Evolutionary conservation across 1,284 basidiomycete genomes (phyloP), one percentile per base, ranked within the genome.

Genomic region (Ceratobasidium theobromae): DNA sequence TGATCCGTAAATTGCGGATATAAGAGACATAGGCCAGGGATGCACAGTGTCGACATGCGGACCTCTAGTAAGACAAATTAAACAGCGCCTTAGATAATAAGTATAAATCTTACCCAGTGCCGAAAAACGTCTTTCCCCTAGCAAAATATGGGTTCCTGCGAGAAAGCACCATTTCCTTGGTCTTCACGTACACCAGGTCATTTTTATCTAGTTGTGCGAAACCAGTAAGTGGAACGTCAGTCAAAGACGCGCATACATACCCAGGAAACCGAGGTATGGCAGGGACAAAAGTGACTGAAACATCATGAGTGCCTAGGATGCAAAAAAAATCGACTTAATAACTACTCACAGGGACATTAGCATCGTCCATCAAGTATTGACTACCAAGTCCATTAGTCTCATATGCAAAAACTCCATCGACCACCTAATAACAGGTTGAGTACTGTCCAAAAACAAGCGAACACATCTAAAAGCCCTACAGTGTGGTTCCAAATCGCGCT

Each of bases 1-100:
- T 1, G 86, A 86, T 2, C 88, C 86, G 72, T 85, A 90, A 53
- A 90, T 87, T 16, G 84, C 82, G 21, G 85, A 86, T 38, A 91
- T 83, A 52, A 85, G 85, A 12, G 87, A 87, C 89, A 91, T 91
- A 0, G 88, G 89, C 89, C 88, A 91, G 65, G 87, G 87, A 72
- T 88, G 79, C 82, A 82, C 87, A 12, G 83, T 82, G 72, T 86
- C 82, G 55, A 86, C 82, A 73, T 91, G 89, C 33, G 88, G 89
- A 1, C 88, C 88, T 45, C 87, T 89, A 33, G 5, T 14, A 32
- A 27, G n/a, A n/a, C 18, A 27, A 53, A 33, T 65, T 4, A 43
- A 25, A 4, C 9, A 45, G 21, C 11, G 23, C 30, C 16, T 32
- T n/a, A 54, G 35, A 55, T 35, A 27, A 38, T 28, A 45, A 66